A percentile compares a stretch with the other conserved stretches of the same genome.
These are phyloP conservation scores for Novymonas esmeraldas DNA, from an alignment of 208 protist genomes.

Conservation along the genomic window DNA sequence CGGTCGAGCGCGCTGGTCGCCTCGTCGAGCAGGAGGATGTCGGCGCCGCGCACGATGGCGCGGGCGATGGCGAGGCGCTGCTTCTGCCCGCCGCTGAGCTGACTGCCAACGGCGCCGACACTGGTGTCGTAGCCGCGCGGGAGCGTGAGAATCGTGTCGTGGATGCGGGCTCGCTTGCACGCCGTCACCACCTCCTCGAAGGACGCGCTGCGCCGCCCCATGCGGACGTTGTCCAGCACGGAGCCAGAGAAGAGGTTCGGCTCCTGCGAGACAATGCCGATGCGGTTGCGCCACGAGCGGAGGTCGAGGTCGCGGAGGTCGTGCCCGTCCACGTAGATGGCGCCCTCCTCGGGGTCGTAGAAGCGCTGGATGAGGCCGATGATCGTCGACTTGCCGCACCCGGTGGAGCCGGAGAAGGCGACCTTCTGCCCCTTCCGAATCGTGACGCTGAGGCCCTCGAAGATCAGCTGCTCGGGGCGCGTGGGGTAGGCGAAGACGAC, in stretches of 20 bases:
- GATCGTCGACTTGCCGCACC: constrained; percentile 88
- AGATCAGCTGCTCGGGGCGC: constrained; percentile 67
- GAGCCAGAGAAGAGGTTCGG: constrained; percentile 73
- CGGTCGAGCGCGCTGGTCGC: constrained; percentile 90
- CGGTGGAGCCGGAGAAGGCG: constrained; percentile 75
- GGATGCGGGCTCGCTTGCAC: constrained; percentile 74
- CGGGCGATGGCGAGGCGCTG: constrained; percentile 92
- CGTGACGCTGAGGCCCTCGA: constrained; percentile 58
- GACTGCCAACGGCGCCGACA: constrained; percentile 82
- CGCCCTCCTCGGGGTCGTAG: constrained; percentile 78
- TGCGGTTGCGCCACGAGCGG: constrained; percentile 54
- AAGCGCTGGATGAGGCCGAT: constrained; percentile 81
- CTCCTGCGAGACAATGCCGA: constrained; percentile 90
- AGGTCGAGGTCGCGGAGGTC: constrained; percentile 62
- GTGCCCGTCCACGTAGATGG: constrained; percentile 63
- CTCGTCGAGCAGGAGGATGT: constrained; percentile 91
- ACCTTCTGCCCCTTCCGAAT: constrained; percentile 77
- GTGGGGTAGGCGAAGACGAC: constrained; percentile 85
- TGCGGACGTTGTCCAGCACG: constrained; percentile 78
- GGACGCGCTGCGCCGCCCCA: constrained; percentile 62
- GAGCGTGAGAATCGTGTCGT: constrained; percentile 85
- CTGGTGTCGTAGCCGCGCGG: constrained; percentile 83
- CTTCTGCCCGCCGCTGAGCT: constrained; percentile 90
- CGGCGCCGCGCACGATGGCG: constrained; percentile 71
- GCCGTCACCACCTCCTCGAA: constrained; percentile 72